Conservation (phyloP, 2,329 filamentous ascomycete species). For the Kalmusia sp. region DNA sequence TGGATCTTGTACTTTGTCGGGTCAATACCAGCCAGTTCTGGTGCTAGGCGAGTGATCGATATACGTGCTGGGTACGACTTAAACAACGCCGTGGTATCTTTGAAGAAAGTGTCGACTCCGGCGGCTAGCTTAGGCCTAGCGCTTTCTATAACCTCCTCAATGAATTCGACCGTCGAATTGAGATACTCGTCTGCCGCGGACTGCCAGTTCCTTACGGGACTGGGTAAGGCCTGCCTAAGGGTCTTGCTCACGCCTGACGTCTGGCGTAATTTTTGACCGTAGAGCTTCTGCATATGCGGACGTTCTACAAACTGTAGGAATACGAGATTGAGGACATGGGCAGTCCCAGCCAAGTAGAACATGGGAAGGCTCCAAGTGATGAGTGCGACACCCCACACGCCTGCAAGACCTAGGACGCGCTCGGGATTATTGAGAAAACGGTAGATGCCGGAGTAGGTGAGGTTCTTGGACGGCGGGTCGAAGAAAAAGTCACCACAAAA, state of each 20-base stretch:
- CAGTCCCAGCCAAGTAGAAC: conserved; percentile 83
- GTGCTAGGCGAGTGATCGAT: conserved; percentile 78
- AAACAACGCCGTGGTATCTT: conserved; percentile 86
- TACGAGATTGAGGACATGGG: conserved; percentile 81
- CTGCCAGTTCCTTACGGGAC: conserved; percentile 82
- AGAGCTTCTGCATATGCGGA: conserved; percentile 98
- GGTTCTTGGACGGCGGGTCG: conserved; percentile 77
- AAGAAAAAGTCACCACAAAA: conserved; percentile 99
- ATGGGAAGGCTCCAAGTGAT: conserved; percentile 90
- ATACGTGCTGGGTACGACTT: conserved; percentile 88
- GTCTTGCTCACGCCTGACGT: conserved; percentile 94
- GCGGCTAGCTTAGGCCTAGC: conserved; percentile 86
- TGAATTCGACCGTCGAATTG: conserved; percentile 84
- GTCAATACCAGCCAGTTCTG: conserved; percentile 80
- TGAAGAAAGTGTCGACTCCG: conserved; percentile 84
- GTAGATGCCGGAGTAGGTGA: conserved; percentile 97
- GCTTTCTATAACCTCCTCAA: conserved; percentile 88
- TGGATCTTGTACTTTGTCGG: conserved; percentile 80
- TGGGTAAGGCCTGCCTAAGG: conserved; percentile 83
- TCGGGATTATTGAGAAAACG: conserved; percentile 98
- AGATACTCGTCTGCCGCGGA: conserved; percentile 87
- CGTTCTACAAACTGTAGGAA: conserved; percentile 95
- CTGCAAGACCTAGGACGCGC: conserved; percentile 88
- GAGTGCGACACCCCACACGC: conserved; percentile 92
- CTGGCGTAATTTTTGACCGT: conserved; percentile 80